Conservation (phyloP, 1,284 basidiomycete genomes). For the Trichosporon ovoides region DNA sequence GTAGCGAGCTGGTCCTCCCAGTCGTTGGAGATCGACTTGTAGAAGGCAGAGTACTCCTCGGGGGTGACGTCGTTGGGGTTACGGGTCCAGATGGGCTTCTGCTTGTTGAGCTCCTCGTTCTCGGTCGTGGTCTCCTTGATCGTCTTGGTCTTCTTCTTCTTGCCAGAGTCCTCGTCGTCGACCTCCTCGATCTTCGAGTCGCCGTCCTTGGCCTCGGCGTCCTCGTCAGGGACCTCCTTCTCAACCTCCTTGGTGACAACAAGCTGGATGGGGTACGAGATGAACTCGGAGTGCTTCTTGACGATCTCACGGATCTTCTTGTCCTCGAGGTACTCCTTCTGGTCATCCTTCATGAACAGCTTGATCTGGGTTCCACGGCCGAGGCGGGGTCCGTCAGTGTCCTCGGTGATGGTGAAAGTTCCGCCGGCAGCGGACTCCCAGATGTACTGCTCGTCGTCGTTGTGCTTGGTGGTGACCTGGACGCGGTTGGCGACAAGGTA, state of each 20-base stretch:
- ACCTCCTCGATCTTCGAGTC: constrained; percentile 63
- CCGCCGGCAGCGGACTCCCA: constrained; percentile 99
- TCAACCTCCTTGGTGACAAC: constrained; percentile 99
- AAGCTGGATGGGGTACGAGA: constrained; percentile 99
- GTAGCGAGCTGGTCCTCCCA: constrained; percentile 99
- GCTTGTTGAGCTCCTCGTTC: constrained; percentile 99
- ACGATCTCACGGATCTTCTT: constrained; percentile 99
- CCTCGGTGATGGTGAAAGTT: constrained; percentile 97
- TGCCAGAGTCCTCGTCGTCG: constrained; percentile 68
- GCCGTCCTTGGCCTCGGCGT: constrained; percentile 60
- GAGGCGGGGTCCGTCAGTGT: constrained; percentile 81
- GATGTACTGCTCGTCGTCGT: constrained; percentile 99
- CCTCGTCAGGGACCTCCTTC: constrained; percentile 85
- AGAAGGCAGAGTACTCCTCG: constrained; percentile 95
- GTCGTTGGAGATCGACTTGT: constrained; percentile 99
- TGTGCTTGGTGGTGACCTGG: constrained; percentile 98
- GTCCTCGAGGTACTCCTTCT: constrained; percentile 98
- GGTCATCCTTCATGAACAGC: constrained; percentile 97
- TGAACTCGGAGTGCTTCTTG: constrained; percentile 99
- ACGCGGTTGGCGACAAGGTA: constrained; percentile 99
- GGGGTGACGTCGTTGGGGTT: constrained; percentile 88
- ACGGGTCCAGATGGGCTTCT: constrained; percentile 99
- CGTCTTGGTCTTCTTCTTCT: constrained; percentile 94
- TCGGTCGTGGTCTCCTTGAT: constrained; percentile 84
- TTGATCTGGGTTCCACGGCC: constrained; percentile 94